Conservation (phyloP, 2,329 filamentous ascomycete species). For the Thyridium curvatum region DNA sequence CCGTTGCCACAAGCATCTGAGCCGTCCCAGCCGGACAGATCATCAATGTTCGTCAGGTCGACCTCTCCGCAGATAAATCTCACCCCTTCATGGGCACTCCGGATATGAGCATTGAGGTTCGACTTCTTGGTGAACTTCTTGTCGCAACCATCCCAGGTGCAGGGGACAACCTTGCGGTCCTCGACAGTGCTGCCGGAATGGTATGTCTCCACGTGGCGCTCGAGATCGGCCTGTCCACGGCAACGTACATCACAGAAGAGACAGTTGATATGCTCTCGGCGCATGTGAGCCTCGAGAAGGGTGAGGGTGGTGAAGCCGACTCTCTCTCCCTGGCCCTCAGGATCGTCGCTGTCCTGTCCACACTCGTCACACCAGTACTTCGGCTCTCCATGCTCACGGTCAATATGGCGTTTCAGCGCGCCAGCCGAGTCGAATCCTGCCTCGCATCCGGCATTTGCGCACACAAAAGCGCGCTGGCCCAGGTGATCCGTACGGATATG, state of each 20-base stretch:
- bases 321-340: constrained; percentile 30
- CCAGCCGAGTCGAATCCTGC: constrained; percentile 68
- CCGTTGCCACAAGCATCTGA: constrained; percentile 65
- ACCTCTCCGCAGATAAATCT: constrained; percentile 74
- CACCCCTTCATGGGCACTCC: constrained; percentile 68
- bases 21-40: constrained; percentile 54
- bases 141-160: constrained; percentile 61
- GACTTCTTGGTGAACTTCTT: constrained; percentile 76
- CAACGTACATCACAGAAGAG: constrained; percentile 66
- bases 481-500: constrained; percentile 76
- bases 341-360: constrained; percentile 21
- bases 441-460: constrained; percentile 54
- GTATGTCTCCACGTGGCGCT: constrained; percentile 70
- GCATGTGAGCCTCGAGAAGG: constrained; percentile 68
- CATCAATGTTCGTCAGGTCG: constrained; percentile 38
- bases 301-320: constrained; percentile 66
- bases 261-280: constrained; percentile 68
- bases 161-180: constrained; percentile 60
- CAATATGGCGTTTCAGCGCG: constrained; percentile 65
- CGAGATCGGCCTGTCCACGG: constrained; percentile 59
- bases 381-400: constrained; percentile 61
- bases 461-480: constrained; percentile 64
- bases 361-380: constrained; percentile 78
- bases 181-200: constrained; percentile 60
- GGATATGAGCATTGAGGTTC: constrained; percentile 78